Percentiles rank a stretch among this genome's conserved stretches.
These are phyloP conservation scores for Henningerozyma blattae DNA, from an alignment of 805 yeast genomes.

Conservation along the genomic window DNA sequence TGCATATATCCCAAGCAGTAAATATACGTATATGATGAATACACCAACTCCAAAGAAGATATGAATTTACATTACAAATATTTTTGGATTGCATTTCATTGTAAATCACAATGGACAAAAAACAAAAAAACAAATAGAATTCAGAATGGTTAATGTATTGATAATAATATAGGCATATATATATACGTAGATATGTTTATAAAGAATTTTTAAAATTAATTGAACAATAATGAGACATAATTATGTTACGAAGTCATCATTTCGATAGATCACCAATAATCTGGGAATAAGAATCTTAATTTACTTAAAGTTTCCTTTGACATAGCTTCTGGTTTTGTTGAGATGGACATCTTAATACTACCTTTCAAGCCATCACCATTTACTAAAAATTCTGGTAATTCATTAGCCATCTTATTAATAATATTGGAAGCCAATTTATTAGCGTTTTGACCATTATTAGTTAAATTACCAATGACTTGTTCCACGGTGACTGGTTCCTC, in stretches of 20 bases:
- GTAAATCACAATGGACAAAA: no score
- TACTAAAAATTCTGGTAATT: constrained; percentile 39
- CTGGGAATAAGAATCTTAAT: constrained; percentile 83
- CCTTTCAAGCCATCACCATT: constrained; percentile 66
- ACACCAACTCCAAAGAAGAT: constrained; percentile 22
- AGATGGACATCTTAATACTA: constrained; percentile 67
- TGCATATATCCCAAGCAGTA: constrained; percentile 25
- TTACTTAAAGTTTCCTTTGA: constrained; percentile 61
- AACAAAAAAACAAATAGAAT: no score
- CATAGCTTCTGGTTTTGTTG: constrained; percentile 65
- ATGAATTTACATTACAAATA: no score
- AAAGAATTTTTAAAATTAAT: no score
- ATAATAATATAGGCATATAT: no score
- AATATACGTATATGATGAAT: constrained; percentile 24
- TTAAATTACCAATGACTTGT: constrained; percentile 82
- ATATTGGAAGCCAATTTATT: constrained; percentile 60
- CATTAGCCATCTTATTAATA: constrained; percentile 53
- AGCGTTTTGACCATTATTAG: constrained; percentile 82
- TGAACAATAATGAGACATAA: no score
- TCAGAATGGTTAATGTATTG: no score
- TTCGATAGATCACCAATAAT: constrained; percentile 61
- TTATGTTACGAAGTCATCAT: no score
- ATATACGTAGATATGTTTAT: no score
- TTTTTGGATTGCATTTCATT: no score
- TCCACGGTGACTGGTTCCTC: constrained; percentile 98